These are phyloP conservation scores for Reutealis trisperma DNA, from an alignment of 345 rosid species.

Conservation along the genomic window DNA sequence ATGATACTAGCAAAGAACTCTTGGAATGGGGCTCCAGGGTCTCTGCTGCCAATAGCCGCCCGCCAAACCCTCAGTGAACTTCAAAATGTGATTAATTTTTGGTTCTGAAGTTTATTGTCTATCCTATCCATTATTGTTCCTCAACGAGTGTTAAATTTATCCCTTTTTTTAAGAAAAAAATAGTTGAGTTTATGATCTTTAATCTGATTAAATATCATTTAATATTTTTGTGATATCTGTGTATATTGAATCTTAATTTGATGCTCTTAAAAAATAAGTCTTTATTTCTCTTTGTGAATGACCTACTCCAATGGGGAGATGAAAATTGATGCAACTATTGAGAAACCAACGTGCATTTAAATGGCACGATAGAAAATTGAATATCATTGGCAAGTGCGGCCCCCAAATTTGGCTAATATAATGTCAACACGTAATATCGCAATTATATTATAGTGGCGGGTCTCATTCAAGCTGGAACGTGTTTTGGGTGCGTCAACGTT, in stretches of 20 bases:
- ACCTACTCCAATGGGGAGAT: not conserved
- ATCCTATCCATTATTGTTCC: not conserved
- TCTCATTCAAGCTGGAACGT: too few species aligned
- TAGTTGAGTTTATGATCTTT: not conserved
- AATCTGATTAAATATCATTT: too few species aligned
- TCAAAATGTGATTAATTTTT: too few species aligned
- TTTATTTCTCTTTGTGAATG: not conserved
- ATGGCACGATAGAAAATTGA: not conserved
- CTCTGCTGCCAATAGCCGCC: conserved; percentile 8
- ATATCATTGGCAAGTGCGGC: too few species aligned
- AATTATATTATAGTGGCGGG: too few species aligned
- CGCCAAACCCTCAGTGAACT: not conserved
- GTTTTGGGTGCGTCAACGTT: too few species aligned
- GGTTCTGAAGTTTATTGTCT: not conserved
- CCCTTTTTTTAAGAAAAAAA: not conserved
- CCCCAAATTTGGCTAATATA: too few species aligned
- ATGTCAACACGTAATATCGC: too few species aligned
- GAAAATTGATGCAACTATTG: too few species aligned
- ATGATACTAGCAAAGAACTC: conserved; percentile 17
- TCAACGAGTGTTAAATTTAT: too few species aligned
- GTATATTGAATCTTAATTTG: too few species aligned
- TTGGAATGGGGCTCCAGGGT: not conserved
- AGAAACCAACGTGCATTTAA: not conserved
- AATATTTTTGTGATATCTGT: not conserved
- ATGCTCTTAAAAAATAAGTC: not conserved